Base-by-base conservation (phyloP, 1,284 basidiomycete genomes). In the Rhizoctonia solani region DNA sequence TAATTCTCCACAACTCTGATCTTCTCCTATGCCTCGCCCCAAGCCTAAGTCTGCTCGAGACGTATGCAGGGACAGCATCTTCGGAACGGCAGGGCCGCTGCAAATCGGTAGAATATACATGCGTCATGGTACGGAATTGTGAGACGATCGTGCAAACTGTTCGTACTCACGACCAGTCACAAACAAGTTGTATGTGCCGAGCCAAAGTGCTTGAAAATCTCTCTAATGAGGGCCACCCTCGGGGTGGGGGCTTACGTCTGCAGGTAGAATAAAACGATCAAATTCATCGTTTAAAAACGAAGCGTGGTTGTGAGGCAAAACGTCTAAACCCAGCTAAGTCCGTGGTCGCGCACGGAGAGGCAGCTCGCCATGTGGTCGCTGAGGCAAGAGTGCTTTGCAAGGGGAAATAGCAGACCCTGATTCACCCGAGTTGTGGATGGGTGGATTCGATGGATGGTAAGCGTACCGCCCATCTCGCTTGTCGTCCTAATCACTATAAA, bases 251-350 rank as follows among this genome's bases (percentile, higher is more conserved):
- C 41, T 61, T 32, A 42, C 21, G 42, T 23, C 58, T 13, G 34
- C 21, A 50, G 46, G 58, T n/a, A 39, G 21, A 34, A 34, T 11
- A 50, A 37, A 61, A n/a, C 6, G 34, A 14, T 9, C 11, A 19
- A 23, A 14, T 59, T 29, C 14, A 25, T 14, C 41, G 44, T 11
- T 50, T 32, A 50, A 9, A 32, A 25, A 23, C 37, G 39, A 47
- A 19, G 58, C 58, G 58, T 61, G 58, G 29, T 61, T 61, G 58
- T 46, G 58, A 61, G 30, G 58, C 58, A 61, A 19, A 32, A 46
- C 30, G 32, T 9, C 25, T 30, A 32, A 11, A 49, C 58, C 1
- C 39, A 34, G 16, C n/a, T 9, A 4, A 27, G 16, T 21, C 29
- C 46, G 32, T 47, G 46, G 6, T 2, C 27, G 46, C 23, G 21